Evolutionary conservation across 805 yeast species (phyloP).

Genomic region (Spathaspora arborariae): DNA sequence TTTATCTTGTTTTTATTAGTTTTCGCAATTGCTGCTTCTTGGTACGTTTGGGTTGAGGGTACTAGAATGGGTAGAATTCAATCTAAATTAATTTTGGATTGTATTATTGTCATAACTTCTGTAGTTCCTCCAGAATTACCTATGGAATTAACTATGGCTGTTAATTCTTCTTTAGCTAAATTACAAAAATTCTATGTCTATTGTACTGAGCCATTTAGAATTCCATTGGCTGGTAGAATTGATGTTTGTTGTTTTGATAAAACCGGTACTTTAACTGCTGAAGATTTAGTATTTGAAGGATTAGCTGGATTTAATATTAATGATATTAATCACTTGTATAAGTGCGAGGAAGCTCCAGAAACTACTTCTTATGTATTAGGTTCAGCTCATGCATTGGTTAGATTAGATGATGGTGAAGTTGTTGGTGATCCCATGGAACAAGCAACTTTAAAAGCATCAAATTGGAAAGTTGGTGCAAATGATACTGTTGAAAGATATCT

Average conservation of each 20-base stretch:
- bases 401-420: conserved; percentile 91
- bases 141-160: conserved; percentile 98
- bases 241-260: conserved; percentile 99
- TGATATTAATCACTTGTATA: conserved; percentile 52
- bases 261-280: conserved; percentile 97
- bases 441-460: conserved; percentile 84
- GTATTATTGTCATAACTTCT: conserved; percentile 92
- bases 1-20: conserved; percentile 85
- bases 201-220: conserved; percentile 98
- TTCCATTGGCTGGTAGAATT: conserved; percentile 95
- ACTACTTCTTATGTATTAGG: conserved; percentile 75
- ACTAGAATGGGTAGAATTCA: conserved; percentile 93
- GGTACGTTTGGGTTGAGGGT: conserved; percentile 99
- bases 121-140: conserved; percentile 99
- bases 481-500: conserved; percentile 56
- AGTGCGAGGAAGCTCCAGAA: conserved; percentile 61
- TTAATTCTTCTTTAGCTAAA: conserved; percentile 84
- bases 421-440: conserved; percentile 99
- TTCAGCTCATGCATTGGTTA: conserved; percentile 93
- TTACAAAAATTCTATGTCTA: conserved; percentile 82
- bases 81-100: conserved; percentile 88
- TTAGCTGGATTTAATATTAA: conserved; percentile 70
- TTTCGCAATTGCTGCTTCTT: conserved; percentile 92
- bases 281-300: conserved; percentile 94
- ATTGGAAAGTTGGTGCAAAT: conserved; percentile 78